Percentiles rank a stretch among this genome's conserved stretches.
These are phyloP conservation scores for Hypoxylon cercidicola DNA, from an alignment of 495 filamentous ascomycete genomes.

Conservation along the genomic window DNA sequence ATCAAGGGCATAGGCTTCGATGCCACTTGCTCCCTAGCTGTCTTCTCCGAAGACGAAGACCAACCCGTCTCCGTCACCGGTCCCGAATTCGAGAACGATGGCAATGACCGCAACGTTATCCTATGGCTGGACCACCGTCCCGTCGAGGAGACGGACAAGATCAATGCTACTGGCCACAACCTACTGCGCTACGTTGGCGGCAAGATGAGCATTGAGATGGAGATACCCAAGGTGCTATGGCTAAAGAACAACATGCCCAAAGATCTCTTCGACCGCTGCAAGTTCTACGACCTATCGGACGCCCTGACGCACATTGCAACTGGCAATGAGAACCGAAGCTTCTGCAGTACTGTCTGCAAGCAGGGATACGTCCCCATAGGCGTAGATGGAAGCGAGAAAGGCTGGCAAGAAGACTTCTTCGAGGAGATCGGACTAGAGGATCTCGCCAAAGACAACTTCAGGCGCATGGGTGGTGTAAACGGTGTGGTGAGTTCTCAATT, in stretches of 20 bases:
- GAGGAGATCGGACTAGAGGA: constrained; percentile 83
- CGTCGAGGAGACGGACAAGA: constrained; percentile 84
- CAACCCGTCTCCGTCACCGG: constrained; percentile 89
- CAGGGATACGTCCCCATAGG: constrained; percentile 95
- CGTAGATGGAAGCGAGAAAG: constrained; percentile 96
- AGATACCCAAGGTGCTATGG: constrained; percentile 97
- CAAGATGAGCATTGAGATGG: constrained; percentile 99
- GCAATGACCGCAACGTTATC: constrained; percentile 86
- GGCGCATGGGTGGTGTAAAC: constrained; percentile 91
- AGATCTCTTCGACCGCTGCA: constrained; percentile 88
- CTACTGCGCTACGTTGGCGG: constrained; percentile 96
- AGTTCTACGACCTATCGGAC: constrained; percentile 94
- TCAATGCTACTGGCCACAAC: constrained; percentile 92
- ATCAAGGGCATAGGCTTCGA: constrained; percentile 95
- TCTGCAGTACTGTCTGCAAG: constrained; percentile 94
- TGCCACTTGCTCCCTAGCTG: constrained; percentile 93
- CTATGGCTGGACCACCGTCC: constrained; percentile 95
- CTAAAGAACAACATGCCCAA: constrained; percentile 97
- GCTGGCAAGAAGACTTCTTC: constrained; percentile 96
- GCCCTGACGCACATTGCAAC: constrained; percentile 96
- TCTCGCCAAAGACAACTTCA: constrained; percentile 84
- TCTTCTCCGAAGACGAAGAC: constrained; percentile 88
- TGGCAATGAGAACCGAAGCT: constrained; percentile 90
- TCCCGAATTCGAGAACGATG: constrained; percentile 80
- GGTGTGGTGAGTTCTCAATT: constrained; percentile 79